Evolutionary conservation across 805 yeast genomes (phyloP).

Genomic region (Pichia phayaonensis): DNA sequence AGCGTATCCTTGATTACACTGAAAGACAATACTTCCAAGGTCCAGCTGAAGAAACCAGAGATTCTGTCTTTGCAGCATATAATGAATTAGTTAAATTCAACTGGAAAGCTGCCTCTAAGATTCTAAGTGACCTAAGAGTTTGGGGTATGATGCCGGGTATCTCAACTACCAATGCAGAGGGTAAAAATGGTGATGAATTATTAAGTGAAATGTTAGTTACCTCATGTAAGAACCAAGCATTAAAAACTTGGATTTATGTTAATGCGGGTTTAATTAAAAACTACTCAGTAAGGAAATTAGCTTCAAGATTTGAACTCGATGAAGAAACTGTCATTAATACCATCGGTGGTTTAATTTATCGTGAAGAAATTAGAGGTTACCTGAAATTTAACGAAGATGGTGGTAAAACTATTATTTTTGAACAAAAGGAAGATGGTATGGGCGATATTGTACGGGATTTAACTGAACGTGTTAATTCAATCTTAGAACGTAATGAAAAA

Average conservation of each 20-base stretch:
- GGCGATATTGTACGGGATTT: conserved; percentile 82
- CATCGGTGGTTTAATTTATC: conserved; percentile 66
- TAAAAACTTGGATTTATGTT: conserved; percentile 86
- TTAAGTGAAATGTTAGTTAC: conserved; percentile 65
- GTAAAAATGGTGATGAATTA: conserved; percentile 41
- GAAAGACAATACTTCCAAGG: conserved; percentile 94
- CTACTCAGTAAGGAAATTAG: conserved; percentile 59
- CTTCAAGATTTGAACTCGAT: conserved; percentile 58
- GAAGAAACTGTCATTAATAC: conserved; percentile 50
- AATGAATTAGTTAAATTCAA: conserved; percentile 81
- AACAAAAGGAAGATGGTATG: conserved; percentile 64
- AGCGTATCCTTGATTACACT: conserved; percentile 84
- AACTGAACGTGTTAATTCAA: conserved; percentile 70
- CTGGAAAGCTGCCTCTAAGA: conserved; percentile 71
- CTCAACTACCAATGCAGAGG: conserved; percentile 41
- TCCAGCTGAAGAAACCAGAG: conserved; percentile 95
- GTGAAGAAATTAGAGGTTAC: conserved; percentile 69
- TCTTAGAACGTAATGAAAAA: conserved; percentile 81
- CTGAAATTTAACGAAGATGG: conserved; percentile 59
- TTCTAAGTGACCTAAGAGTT: conserved; percentile 69
- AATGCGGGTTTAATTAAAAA: conserved; percentile 71
- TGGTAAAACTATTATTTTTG: conserved; percentile 65
- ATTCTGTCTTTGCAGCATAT: conserved; percentile 88
- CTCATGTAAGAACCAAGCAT: conserved; percentile 82
- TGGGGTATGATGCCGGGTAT: conserved; percentile 46